These are phyloP conservation scores for Phlyctochytrium bullatum DNA, from an alignment of 192 early-diverging fungal genomes.

Conservation along the genomic window DNA sequence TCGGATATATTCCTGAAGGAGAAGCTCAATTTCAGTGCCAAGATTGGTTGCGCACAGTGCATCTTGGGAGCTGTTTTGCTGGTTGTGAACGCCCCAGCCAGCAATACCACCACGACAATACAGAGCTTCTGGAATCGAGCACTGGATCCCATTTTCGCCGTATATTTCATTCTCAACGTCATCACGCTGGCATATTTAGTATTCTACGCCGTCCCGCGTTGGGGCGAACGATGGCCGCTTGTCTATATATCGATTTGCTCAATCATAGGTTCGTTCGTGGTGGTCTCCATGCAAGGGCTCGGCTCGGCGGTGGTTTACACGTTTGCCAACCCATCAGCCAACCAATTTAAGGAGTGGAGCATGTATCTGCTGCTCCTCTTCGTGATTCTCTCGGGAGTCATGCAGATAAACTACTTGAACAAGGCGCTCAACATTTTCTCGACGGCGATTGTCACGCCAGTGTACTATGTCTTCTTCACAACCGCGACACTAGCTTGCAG, in stretches of 20 bases:
- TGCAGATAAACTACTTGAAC: slow-evolving; percentile 98
- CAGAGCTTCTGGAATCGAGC: slow-evolving; percentile 81
- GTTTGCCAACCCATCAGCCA: slow-evolving; percentile 27
- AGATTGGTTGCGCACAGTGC: slow-evolving; percentile 73
- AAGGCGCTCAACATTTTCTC: slow-evolving; percentile 90
- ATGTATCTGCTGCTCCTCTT: slow-evolving; percentile 56
- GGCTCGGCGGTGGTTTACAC: slow-evolving; percentile 58
- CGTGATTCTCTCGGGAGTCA: slow-evolving; percentile 51
- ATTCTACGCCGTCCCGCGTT: slow-evolving; percentile 70
- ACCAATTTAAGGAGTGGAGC: slow-evolving; percentile 61
- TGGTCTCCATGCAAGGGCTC: slow-evolving; percentile 27
- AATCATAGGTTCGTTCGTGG: slow-evolving; percentile 82
- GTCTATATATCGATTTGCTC: slow-evolving; percentile 96
- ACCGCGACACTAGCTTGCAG: slow-evolving; percentile 90
- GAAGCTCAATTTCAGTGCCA: slow-evolving; percentile 47
- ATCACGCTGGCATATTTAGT: slow-evolving; percentile 72
- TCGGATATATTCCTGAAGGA: slow-evolving; percentile 61
- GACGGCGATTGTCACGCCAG: slow-evolving; percentile 66
- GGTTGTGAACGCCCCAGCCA: slow-evolving; percentile 57
- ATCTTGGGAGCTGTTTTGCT: slow-evolving; percentile 62
- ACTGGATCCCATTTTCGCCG: slow-evolving; percentile 75
- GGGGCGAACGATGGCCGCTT: slow-evolving; percentile 75
- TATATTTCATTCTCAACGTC: slow-evolving; percentile 69
- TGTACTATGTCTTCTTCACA: slow-evolving; percentile 96
- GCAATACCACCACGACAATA: slow-evolving; percentile 72